These are phyloP conservation scores for Rhododendron henanense DNA, from an alignment of 148 eudicot genomes.

Conservation along the genomic window DNA sequence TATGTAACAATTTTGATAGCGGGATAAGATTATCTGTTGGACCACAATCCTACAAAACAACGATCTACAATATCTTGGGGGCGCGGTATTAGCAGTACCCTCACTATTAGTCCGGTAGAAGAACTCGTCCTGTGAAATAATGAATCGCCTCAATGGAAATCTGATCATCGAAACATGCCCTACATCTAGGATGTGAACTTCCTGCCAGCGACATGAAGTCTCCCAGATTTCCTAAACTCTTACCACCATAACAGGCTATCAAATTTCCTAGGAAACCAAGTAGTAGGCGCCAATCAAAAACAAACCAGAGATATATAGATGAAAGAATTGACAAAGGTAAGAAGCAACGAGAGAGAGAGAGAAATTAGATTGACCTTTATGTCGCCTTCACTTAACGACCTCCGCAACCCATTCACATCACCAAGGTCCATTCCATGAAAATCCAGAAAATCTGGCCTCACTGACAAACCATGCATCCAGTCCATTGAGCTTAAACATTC, in stretches of 20 bases:
- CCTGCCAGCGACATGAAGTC: background rate
- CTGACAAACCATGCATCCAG: conserved; percentile 37
- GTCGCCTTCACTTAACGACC: conserved; percentile 95
- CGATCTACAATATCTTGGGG: background rate
- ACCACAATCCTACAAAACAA: background rate
- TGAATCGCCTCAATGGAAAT: background rate
- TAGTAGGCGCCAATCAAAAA: background rate
- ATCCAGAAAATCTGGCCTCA: conserved; percentile 65
- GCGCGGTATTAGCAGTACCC: background rate
- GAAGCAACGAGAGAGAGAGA: background rate
- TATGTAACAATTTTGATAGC: background rate
- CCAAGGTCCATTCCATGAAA: conserved; percentile 60
- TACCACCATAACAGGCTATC: background rate
- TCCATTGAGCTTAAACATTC: conserved; percentile 77
- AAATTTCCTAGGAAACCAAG: background rate
- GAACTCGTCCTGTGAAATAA: background rate
- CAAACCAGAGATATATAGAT: background rate
- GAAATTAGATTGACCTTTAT: conserved; percentile 53
- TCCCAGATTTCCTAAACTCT: background rate
- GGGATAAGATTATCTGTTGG: background rate
- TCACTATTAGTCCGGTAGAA: background rate
- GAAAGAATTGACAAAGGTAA: background rate
- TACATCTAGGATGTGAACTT: background rate
- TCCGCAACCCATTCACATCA: conserved; percentile 67
- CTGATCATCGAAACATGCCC: background rate